Evolutionary conservation across 106 monocot species (phyloP).

Genomic region (Dactylorhiza incarnata): DNA sequence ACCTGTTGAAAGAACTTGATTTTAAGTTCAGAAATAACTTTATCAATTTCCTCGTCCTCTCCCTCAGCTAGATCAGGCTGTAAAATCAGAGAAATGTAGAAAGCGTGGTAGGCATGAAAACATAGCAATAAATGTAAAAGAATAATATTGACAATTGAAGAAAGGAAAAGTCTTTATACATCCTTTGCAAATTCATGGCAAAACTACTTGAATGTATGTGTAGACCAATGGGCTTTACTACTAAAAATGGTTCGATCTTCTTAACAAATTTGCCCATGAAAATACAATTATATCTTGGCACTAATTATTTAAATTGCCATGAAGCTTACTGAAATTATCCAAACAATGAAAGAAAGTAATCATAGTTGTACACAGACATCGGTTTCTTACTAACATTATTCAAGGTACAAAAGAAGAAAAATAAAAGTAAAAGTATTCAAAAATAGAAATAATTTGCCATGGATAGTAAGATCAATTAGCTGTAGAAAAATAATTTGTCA

Average conservation of each 20-base stretch:
- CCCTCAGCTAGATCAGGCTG: conserved; percentile 59
- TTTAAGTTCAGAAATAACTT: conserved; percentile 39
- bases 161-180: neutral
- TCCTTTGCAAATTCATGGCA: neutral
- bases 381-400: neutral
- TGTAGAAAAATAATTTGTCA: neutral
- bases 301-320: neutral
- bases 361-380: neutral
- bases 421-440: neutral
- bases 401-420: neutral
- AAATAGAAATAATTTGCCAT: neutral
- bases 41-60: conserved; percentile 46
- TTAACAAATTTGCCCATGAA: neutral
- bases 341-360: neutral
- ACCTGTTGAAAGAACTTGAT: conserved; percentile 51
- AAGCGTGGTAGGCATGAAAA: neutral
- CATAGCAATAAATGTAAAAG: neutral
- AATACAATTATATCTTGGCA: neutral
- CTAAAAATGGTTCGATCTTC: neutral
- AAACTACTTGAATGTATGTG: neutral
- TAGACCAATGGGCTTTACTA: neutral
- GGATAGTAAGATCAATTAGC: neutral
- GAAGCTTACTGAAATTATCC: neutral
- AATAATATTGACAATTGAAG: neutral
- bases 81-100: conserved; percentile 10